Base-by-base conservation (phyloP, 306 rosid species). In the Cucumis hystrix region DNA sequence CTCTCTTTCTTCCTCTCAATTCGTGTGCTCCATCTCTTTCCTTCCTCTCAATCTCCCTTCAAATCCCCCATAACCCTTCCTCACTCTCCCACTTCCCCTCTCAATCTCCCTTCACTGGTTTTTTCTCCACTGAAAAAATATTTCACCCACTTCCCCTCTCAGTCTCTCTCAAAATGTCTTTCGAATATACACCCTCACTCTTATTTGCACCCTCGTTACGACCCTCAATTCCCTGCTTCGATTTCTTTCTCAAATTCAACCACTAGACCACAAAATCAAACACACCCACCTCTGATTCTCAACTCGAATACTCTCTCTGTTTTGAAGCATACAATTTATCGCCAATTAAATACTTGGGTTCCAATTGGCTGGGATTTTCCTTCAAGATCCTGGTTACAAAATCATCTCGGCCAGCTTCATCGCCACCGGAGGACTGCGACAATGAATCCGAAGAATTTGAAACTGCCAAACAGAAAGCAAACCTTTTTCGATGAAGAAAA, bases 321-420 rank as follows among this genome's bases (percentile, higher is more conserved):
- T 86, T 92, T 83, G 58, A 83, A 68, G 87, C 87, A 77, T 84
- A 90, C 16, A 92, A 82, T 82, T 89, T 89, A 35, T 90, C 87
- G 40, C 97, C 97, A 65, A 89, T 73, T 33, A 89, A 82, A 82
- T 78, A 89, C 92, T 87, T 89, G 72, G 93, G 89, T 83, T 92
- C 97, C 70, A 95, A 83, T 86, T 95, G 97, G 89, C 91, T 90
- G 23, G 97, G 99, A 60, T 92, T 95, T 69, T 95, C 93, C 91
- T 88, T 90, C 86, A 95, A 85, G 72, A 95, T 86, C 84, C 89
- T 83, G 83, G 87, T 83, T 77, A 95, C 86, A 80, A 90, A 95
- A 89, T 95, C 98, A 8, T 89, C 90, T 41, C 78, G 77, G 33
- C 18, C 52, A 73, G 91, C 40, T 75, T 77, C 64, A 33, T 77